A percentile compares a stretch with the other conserved stretches of the same genome.
These are phyloP conservation scores for Trametes maxima DNA, from an alignment of 768 basidiomycete genomes.

Conservation along the genomic window DNA sequence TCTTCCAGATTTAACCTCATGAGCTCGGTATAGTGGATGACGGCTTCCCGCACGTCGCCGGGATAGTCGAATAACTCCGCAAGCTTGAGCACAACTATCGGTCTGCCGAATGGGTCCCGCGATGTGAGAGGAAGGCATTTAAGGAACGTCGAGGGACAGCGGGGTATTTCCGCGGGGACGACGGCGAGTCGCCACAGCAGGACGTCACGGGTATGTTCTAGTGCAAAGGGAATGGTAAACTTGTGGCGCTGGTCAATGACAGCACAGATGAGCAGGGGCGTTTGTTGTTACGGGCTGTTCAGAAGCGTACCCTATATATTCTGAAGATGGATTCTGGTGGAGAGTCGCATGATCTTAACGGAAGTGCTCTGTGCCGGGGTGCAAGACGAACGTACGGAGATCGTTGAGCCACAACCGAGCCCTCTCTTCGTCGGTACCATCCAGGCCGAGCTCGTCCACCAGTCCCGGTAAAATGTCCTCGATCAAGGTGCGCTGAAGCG, in stretches of 20 bases:
- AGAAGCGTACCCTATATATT: constrained; percentile 53
- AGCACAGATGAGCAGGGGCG: neutral
- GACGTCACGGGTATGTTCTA: constrained; percentile 58
- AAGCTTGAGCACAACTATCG: constrained; percentile 59
- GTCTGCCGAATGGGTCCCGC: constrained; percentile 65
- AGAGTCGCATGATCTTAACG: neutral
- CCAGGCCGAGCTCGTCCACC: constrained; percentile 56
- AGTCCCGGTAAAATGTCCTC: constrained; percentile 62
- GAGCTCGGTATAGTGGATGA: constrained; percentile 53
- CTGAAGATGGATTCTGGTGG: constrained; percentile 37
- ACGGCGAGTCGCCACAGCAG: constrained; percentile 65
- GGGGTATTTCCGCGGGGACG: constrained; percentile 35
- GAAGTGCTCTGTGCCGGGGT: neutral
- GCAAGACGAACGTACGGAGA: constrained; percentile 49
- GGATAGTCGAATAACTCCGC: constrained; percentile 42
- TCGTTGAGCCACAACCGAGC: constrained; percentile 67
- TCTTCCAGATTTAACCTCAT: constrained; percentile 58
- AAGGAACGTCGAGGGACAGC: constrained; percentile 41
- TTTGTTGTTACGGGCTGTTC: neutral
- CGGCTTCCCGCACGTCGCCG: constrained; percentile 42
- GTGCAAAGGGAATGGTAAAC: constrained; percentile 61
- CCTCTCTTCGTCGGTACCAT: constrained; percentile 49
- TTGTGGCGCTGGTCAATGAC: constrained; percentile 56
- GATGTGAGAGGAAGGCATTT: constrained; percentile 56
- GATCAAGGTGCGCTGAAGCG: constrained; percentile 54